Evolutionary conservation across 345 rosid species (phyloP).

Genomic region (Adansonia digitata): DNA sequence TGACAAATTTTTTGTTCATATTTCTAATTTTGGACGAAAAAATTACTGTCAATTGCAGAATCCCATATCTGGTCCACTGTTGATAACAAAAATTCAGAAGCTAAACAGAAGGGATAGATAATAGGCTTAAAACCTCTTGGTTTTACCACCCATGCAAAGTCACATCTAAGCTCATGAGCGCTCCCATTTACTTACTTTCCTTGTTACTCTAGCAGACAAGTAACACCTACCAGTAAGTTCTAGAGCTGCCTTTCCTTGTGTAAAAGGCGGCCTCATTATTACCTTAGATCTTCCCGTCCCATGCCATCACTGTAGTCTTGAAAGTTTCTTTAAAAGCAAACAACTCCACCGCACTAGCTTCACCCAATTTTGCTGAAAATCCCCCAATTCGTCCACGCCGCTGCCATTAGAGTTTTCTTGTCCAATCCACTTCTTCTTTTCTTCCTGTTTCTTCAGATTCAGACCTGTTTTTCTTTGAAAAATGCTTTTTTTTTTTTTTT

Average conservation of each 20-base stretch:
- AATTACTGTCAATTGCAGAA: too few species aligned
- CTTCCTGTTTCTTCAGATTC: constrained; percentile 7
- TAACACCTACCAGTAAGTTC: constrained; percentile 12
- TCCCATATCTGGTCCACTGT: too few species aligned
- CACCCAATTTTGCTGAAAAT: constrained; percentile 26
- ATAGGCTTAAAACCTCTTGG: constrained; percentile 18
- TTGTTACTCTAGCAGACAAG: constrained; percentile 3
- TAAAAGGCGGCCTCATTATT: constrained; percentile 22
- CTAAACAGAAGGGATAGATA: constrained; percentile 6
- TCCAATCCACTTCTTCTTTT: constrained; percentile 36
- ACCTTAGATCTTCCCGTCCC: neutral
- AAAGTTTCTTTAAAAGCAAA: constrained; percentile 12
- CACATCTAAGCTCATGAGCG: constrained; percentile 18
- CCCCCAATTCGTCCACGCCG: constrained; percentile 22
- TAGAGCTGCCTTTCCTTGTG: constrained; percentile 14
- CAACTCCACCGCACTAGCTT: constrained; percentile 2
- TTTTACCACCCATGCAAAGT: constrained; percentile 23
- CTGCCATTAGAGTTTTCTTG: constrained; percentile 20
- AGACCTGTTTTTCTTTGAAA: constrained; percentile 14
- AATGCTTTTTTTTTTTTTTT: constrained; percentile 1
- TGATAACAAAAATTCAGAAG: neutral
- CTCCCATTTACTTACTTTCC: constrained; percentile 11
- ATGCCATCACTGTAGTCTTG: neutral
- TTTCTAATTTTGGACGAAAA: too few species aligned
- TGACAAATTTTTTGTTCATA: too few species aligned